Base-by-base conservation (phyloP, 2,329 filamentous ascomycete genomes). In the Penicillium sp. region DNA sequence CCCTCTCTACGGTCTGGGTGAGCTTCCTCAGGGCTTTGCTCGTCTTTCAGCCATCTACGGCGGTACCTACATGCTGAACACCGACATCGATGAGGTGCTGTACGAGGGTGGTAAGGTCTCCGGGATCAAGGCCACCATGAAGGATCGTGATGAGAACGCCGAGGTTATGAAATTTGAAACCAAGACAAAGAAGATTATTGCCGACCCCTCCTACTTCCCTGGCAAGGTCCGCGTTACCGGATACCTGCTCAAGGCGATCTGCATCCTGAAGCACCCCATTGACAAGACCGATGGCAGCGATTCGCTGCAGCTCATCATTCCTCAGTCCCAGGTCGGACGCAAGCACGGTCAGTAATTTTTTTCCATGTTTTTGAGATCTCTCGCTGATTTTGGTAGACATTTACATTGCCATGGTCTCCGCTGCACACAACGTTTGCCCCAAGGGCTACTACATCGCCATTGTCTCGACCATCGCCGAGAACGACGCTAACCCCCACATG, bases 401-500 rank as follows among this genome's bases (percentile, higher is more conserved):
- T 71, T 99, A 99, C 82, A 88, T 99, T 71, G 93, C 94, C 54
- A 89, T 94, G 74, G 92, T 99, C 56, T 97, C 92, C 1, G 91
- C 90, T 37, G 90, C 92, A 35, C 95, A 99, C 81, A 97, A 96
- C 69, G 95, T 99, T 67, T 97, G 93, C 81, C 94, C 95, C 69
- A 96, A 96, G 84, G 93, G 93, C 58, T 97, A 97, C 85, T 99
- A 95, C 82, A 91, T 99, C 67, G 94, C 94, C 68, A 99, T 97
- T 58, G 93, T 99, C 63, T 96, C 92, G 46, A 99, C 94, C 57
- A 97, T 99, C 71, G 91, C 94, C 61, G 95, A 99, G 82, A 88
- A 87, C 43, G 80, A 87, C 58, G 87, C 90, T 62, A 97, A 99
- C 83, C 92, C 96, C 78, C 94, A 99, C 77, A 82, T 97, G 55